Base-by-base conservation (phyloP, 2,329 filamentous ascomycete species). In the Aspergillus nomiae region DNA sequence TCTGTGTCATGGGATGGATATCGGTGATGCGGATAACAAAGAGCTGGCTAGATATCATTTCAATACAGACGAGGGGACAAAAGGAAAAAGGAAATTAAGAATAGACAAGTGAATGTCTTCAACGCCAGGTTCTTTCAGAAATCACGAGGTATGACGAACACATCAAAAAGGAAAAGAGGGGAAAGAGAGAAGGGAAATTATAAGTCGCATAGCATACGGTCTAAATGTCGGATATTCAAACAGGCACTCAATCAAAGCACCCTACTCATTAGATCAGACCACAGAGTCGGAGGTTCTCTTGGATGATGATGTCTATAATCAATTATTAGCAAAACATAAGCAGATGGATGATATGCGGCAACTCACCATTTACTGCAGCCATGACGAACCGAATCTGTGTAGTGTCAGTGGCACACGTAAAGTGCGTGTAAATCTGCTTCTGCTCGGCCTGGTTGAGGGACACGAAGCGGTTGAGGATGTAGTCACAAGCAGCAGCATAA, bases 381-480 rank as follows among this genome's bases (percentile, higher is more conserved):
- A 99, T 99, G 82, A 99, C 95, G 85, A 99, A 98, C 76, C 95
- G 90, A 74, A 99, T 99, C 81, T 99, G 95, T 74, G 95, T 97
- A 36, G 95, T 99, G 78, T 99, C 95, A 56, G 95, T 99, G 65
- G 95, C 95, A 79, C 95, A 98, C 57, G 95, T 99, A 83, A 99
- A 99, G 82, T 98, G 95, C 63, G 95, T 99, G 86, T 99, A 99
- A 79, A 99, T 98, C 81, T 99, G 95, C 86, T 99, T 99, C 60
- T 93, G 97, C 84, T 98, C 95, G 79, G 97, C 94, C 82, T 98
- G 95, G 84, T 99, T 99, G 77, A 99, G 85, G 77, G 92, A 95
- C 74, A 98, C 95, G 81, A 99, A 99, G 77, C 95, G 89, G 86
- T 98, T 98, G 66, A 99, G 87, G 74, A 99, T 98, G 83, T 99